Evolutionary conservation across 129 eudicot species (phyloP).

Genomic region (Kitagawia praeruptora): DNA sequence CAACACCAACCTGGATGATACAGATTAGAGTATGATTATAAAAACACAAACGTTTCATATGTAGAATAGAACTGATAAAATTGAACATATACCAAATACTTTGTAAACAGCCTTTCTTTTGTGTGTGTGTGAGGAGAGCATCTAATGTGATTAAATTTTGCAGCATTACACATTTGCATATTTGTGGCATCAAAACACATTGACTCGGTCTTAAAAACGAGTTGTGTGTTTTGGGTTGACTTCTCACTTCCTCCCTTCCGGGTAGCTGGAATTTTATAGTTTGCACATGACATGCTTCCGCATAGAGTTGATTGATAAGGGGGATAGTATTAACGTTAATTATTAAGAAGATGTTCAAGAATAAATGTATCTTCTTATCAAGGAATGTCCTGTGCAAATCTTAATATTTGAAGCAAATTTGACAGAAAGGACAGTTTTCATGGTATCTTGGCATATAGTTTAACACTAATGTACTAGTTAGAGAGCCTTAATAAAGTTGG

Average conservation of each 20-base stretch:
- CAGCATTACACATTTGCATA: no score
- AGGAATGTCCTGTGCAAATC: background rate
- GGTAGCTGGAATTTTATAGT: background rate
- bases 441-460: background rate
- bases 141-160: no score
- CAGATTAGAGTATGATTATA: constrained; percentile 8
- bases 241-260: background rate
- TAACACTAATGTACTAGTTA: background rate
- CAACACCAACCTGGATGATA: constrained; percentile 65
- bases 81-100: no score
- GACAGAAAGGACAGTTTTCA: background rate
- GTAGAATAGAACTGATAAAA: no score
- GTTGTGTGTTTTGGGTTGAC: background rate
- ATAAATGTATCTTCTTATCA: background rate
- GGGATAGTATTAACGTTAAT: background rate
- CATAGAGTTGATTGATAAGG: background rate
- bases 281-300: background rate
- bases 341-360: background rate
- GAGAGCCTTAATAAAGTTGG: background rate
- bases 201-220: background rate
- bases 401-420: background rate
- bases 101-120: no score
- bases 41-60: background rate
- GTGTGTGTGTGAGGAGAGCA: no score
- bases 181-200: no score